Base-by-base conservation (phyloP, 164 flowering plant species). In the Protea cynaroides region DNA sequence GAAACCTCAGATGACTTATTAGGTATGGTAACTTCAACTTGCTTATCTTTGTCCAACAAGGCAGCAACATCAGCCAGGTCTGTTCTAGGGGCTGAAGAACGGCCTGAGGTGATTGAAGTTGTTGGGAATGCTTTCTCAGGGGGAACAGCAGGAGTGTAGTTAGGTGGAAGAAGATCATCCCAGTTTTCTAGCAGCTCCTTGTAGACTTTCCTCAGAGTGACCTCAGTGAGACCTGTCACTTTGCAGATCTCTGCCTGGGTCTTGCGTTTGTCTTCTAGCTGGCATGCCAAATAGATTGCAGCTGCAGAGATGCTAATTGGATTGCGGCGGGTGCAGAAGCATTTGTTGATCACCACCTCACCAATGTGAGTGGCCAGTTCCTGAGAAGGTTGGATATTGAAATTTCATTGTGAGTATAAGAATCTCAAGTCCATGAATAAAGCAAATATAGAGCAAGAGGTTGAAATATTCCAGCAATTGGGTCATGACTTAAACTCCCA, bases 301-400 rank as follows among this genome's bases (percentile, higher is more conserved):
- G 97, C 97, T 1, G 99, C 99, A 46, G 99, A 94, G 24, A 94
- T 94, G 76, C 99, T 94, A 57, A 94, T 94, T 4, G 99, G 99
- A 59, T 94, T 94, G 65, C 99, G 69, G 8, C 99, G 92, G 9
- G 97, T 94, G 82, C 99, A 94, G 79, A 94, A 94, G 81, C 99
- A 94, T 79, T 94, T 94, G 82, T 94, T 94, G 78, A 91, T 86
- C 54, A 94, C 97, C 7, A 94, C 99, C 68, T 94, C 99, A 54
- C 99, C 99, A 66, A 94, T 91, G 75, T 94, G 97, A 58, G 99
- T 89, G n/a, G 97, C 99, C 65, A 94, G 82, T 56, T 87, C 93
- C 99, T 94, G 76, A 53, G 58, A 69, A 55, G 19, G 24, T 51
- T 19, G 56, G 10, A 34, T 37, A 29, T 25, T 19, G 34, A 29